Conservation (phyloP, 1,284 basidiomycete genomes). For the Hymenochaete sp. region DNA sequence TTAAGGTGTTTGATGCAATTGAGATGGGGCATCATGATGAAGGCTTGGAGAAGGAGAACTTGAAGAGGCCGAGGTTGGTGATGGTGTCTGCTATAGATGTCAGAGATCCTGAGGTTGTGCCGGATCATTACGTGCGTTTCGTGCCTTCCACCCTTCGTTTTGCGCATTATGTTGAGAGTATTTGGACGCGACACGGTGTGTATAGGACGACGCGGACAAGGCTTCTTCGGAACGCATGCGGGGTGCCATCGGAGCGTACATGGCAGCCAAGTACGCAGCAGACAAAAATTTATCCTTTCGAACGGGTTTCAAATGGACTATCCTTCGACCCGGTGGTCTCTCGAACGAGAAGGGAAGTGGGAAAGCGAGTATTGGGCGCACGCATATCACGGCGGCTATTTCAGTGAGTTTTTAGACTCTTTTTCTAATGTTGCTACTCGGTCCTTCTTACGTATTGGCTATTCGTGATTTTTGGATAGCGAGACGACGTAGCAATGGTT, state of each 20-base stretch:
- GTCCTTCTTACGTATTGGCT: neutral
- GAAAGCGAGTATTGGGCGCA: conserved; percentile 45
- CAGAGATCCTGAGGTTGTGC: conserved; percentile 43
- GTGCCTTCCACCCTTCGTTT: neutral
- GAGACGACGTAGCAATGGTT: conserved; percentile 56
- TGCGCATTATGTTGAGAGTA: too few species aligned
- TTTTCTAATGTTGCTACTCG: neutral
- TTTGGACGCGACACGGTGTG: too few species aligned
- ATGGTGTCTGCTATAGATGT: conserved; percentile 62
- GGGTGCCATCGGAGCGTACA: conserved; percentile 37
- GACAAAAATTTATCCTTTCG: conserved; percentile 57
- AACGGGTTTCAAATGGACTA: conserved; percentile 57
- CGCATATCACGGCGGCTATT: conserved; percentile 41
- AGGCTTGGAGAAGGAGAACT: too few species aligned
- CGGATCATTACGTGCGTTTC: conserved; percentile 46
- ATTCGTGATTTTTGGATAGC: conserved; percentile 24
- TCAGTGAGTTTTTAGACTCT: conserved; percentile 34
- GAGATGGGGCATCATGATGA: too few species aligned
- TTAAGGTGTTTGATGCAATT: conserved; percentile 68
- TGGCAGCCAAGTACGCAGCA: conserved; percentile 61
- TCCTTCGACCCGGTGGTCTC: conserved; percentile 58
- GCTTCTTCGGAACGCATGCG: conserved; percentile 37
- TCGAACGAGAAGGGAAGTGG: conserved; percentile 46
- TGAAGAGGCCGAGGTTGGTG: conserved; percentile 46
- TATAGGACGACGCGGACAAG: conserved; percentile 42